Base-by-base conservation (phyloP, 305 asterid species). In the Fraxinus dipetala region DNA sequence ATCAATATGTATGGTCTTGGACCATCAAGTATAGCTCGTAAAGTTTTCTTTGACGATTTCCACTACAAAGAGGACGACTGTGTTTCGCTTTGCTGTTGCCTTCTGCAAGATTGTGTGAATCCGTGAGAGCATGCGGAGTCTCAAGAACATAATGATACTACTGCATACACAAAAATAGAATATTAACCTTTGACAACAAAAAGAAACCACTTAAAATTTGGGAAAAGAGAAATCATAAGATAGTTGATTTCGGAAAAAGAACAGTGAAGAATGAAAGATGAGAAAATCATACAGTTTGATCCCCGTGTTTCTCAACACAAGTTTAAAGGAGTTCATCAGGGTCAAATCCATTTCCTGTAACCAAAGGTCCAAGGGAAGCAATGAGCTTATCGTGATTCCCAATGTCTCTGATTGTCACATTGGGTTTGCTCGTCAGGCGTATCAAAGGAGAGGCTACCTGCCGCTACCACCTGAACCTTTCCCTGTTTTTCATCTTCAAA, bases 311-410 rank as follows among this genome's bases (percentile, higher is more conserved):
- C 85, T 96, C 98, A 35, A 92, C 83, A 24, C 92, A 87, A 24
- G 96, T 90, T 36, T 92, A 86, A 0, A 95, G 80, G 73, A 95
- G 95, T 85, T 95, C 98, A 83, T 95, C 98, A 4, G 97, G 95
- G 83, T 95, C 99, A 0, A 79, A 79, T 0, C 96, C 88, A 67
- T 93, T 95, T 72, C 98, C 99, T 0, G 99, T 95, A 84, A 95
- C 98, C 70, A 94, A 95, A 24, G 98, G 99, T 48, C 99, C 99
- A 16, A 95, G 98, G 51, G 98, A 94, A 82, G 99, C 93, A 45
- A 96, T 96, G 89, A 94, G 78, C 82, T 90, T 93, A 77, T 92
- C 96, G 0, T 94, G 99, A 90, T 82, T 91, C 72, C 97, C 99
- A 63, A 96, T 94, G 51, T 96, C 97, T 90, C 92, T 94, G 14